Evolutionary conservation across 345 rosid genomes (phyloP).

Genomic region (Erodium maritimum): DNA sequence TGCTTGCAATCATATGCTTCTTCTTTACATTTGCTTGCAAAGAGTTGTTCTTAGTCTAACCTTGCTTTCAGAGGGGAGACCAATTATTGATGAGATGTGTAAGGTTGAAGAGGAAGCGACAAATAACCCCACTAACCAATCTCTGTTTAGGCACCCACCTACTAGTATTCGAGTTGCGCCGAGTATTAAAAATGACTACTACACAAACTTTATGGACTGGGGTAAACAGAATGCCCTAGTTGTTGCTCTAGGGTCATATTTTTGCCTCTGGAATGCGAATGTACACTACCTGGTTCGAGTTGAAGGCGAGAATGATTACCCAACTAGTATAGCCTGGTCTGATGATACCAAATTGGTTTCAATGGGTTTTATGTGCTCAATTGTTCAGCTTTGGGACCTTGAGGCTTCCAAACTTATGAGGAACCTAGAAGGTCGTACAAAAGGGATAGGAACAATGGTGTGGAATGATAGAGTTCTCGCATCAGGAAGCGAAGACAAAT

Average conservation of each 20-base stretch:
- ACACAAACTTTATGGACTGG: constrained; percentile 32
- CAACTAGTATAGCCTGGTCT: constrained; percentile 40
- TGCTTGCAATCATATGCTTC: constrained; percentile 85
- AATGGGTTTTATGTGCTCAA: constrained; percentile 27
- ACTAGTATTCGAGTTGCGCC: constrained; percentile 39
- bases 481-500: constrained; percentile 39
- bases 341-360: constrained; percentile 23
- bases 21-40: constrained; percentile 70
- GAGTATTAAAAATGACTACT: constrained; percentile 26
- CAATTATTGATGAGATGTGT: constrained; percentile 32
- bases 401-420: constrained; percentile 40
- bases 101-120: constrained; percentile 18
- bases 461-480: constrained; percentile 34
- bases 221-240: constrained; percentile 36
- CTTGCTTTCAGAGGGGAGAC: constrained; percentile 33
- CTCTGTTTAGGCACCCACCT: constrained; percentile 23
- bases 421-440: constrained; percentile 24
- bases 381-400: constrained; percentile 32
- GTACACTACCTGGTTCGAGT: constrained; percentile 13
- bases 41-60: constrained; percentile 22
- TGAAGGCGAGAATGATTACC: constrained; percentile 14
- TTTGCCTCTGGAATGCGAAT: constrained; percentile 28
- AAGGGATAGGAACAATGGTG: constrained; percentile 23
- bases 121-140: constrained; percentile 2
- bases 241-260: constrained; percentile 24